Evolutionary conservation across 2,329 filamentous ascomycete genomes (phyloP).

Genomic region (Hypoxylon sp.): DNA sequence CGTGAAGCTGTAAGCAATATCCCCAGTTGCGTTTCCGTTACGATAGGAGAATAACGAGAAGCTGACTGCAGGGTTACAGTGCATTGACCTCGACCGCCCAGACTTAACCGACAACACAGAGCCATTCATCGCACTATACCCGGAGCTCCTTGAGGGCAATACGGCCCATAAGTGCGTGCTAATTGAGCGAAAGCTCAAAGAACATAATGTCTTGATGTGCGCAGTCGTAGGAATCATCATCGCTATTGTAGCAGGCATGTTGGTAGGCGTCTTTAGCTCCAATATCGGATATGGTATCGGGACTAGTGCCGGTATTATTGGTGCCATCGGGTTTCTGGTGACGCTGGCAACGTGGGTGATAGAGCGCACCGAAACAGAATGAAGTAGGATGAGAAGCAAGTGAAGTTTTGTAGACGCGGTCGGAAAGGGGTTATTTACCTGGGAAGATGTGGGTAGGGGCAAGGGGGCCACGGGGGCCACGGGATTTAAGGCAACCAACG

Average conservation of each 20-base stretch:
- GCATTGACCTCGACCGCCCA: slow-evolving; percentile 12
- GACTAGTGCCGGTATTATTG: slow-evolving; percentile 19
- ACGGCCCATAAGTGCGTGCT: slow-evolving; percentile 10
- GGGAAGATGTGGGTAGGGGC: too few species aligned
- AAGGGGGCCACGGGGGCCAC: too few species aligned
- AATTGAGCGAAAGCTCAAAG: slow-evolving; percentile 19
- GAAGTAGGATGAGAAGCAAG: neutral
- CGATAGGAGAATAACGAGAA: neutral
- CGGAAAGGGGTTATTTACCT: neutral
- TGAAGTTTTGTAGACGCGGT: neutral
- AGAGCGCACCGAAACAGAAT: slow-evolving; percentile 1
- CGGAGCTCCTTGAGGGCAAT: slow-evolving; percentile 13
- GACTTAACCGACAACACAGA: slow-evolving; percentile 9
- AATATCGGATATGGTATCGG: slow-evolving; percentile 12
- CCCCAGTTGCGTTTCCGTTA: neutral
- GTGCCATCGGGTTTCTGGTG: slow-evolving; percentile 23
- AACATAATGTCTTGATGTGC: slow-evolving; percentile 11
- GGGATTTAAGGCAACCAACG: too few species aligned
- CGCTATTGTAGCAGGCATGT: slow-evolving; percentile 35
- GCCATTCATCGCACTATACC: slow-evolving; percentile 12
- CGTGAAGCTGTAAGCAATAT: slow-evolving; percentile 10
- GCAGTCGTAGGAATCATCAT: slow-evolving; percentile 32
- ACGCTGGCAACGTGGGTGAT: slow-evolving; percentile 16
- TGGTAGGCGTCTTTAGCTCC: slow-evolving; percentile 41
- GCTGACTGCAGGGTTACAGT: slow-evolving; percentile 1